Base-by-base conservation (phyloP, 495 filamentous ascomycete genomes). In the Penicillium steckii region DNA sequence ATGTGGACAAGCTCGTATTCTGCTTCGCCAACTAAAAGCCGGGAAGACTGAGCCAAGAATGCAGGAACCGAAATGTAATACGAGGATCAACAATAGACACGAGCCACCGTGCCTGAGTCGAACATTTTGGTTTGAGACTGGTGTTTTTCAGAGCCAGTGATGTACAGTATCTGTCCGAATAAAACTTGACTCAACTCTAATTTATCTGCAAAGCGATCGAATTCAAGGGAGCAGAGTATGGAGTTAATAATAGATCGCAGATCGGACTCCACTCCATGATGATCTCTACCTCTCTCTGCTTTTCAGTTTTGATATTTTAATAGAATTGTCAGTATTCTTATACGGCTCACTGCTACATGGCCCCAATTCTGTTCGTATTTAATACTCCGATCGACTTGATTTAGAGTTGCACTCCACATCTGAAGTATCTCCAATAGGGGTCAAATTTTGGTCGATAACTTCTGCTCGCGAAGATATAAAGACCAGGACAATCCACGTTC, bases 191-290 rank as follows among this genome's bases (percentile, higher is more conserved):
- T n/a, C 23, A 24, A 24, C 40, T 43, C 8, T 43, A 43, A 12
- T 3, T 15, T 1, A 8, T 37, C 33, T 37, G 33, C 33, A 37
- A 6, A 3, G 7, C 33, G 15, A 4, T 37, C 33, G n/a, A 37
- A 15, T 22, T 6, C 19, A 15, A 8, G 22, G 27, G 3, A 8
- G 24, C 42, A 27, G 4, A 18, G 7, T 8, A 4, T 26, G 42
- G n/a, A 9, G 22, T 22, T 44, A 44, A 44, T 44, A 12, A 44
- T 44, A 44, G 42, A 44, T 26, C 42, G 42, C 24, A 5, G 42
- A 44, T 44, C 42, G 3, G 22, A 44, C 23, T 23, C 17, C n/a
- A 23, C 42, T 29, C 10, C 23, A 10, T 29, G 42, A 44, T 9
- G 42, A 44, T 44, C 42, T 44, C 24, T 23, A 29, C 27, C 42